Evolutionary conservation across 495 filamentous ascomycete species (phyloP).

Genomic region (Clavariopsis aquatica): DNA sequence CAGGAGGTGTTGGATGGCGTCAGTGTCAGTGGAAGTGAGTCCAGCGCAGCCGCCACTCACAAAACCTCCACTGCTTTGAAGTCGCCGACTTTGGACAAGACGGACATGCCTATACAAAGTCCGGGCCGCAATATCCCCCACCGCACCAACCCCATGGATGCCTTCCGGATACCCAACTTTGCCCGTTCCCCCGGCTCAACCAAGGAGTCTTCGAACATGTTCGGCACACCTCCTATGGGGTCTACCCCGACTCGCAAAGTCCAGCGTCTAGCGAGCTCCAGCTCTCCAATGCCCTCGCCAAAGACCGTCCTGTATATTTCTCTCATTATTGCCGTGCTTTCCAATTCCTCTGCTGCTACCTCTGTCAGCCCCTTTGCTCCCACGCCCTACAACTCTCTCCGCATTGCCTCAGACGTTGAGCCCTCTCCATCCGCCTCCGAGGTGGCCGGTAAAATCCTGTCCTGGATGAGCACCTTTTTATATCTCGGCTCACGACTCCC

Average conservation of each 20-base stretch:
- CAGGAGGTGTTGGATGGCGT: conserved; percentile 27
- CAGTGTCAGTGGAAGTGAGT: conserved; percentile 7
- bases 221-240: conserved; percentile 15
- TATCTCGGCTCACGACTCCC: conserved; percentile 73
- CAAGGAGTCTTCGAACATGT: conserved; percentile 18
- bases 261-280: conserved; percentile 21
- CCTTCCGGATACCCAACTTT: conserved; percentile 37
- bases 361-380: conserved; percentile 23
- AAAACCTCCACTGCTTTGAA: not conserved
- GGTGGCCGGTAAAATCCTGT: conserved; percentile 58
- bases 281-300: conserved; percentile 36
- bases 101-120: conserved; percentile 3
- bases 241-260: conserved; percentile 25
- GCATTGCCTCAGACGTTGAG: conserved; percentile 32
- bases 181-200: conserved; percentile 30
- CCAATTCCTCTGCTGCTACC: conserved; percentile 25
- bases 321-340: conserved; percentile 41
- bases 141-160: conserved; percentile 36
- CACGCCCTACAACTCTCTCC: conserved; percentile 45
- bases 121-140: conserved; percentile 25
- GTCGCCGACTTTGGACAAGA: conserved; percentile 3
- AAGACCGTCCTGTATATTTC: conserved; percentile 43
- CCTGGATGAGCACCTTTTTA: conserved; percentile 66
- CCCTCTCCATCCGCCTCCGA: conserved; percentile 45
- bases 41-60: not conserved